These are phyloP conservation scores for Fusarium clavum DNA, from an alignment of 2,329 filamentous ascomycete genomes.

Conservation along the genomic window DNA sequence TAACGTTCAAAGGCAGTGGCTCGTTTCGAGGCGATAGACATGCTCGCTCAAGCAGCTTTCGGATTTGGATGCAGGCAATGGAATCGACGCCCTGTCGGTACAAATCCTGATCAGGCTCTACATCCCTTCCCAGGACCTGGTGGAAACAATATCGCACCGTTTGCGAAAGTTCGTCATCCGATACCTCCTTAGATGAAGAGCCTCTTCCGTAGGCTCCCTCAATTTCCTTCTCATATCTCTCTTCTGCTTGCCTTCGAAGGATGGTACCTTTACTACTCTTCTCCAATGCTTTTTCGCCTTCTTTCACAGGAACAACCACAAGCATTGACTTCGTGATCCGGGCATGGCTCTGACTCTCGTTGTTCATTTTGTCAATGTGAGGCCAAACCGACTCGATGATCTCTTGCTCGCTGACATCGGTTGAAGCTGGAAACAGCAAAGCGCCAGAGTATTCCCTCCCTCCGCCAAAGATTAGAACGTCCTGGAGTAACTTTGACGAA, in stretches of 20 bases:
- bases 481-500: constrained; percentile 57
- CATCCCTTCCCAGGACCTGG: constrained; percentile 45
- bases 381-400: constrained; percentile 58
- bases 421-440: constrained; percentile 61
- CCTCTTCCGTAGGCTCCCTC: constrained; percentile 55
- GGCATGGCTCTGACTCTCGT: constrained; percentile 61
- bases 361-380: constrained; percentile 60
- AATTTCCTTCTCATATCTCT: constrained; percentile 60
- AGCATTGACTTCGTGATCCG: constrained; percentile 64
- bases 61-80: constrained; percentile 65
- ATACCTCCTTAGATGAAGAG: constrained; percentile 22
- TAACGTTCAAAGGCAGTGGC: constrained; percentile 64
- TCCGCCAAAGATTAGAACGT: constrained; percentile 72
- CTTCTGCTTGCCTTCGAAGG: constrained; percentile 63
- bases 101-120: constrained; percentile 60
- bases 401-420: constrained; percentile 48
- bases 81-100: constrained; percentile 72
- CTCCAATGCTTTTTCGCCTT: constrained; percentile 51
- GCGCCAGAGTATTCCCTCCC: constrained; percentile 66
- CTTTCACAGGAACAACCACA: constrained; percentile 53
- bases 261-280: constrained; percentile 74
- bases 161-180: constrained; percentile 51
- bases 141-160: constrained; percentile 51
- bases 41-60: constrained; percentile 49
- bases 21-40: constrained; percentile 31